Conservation (phyloP, 192 early-diverging fungal genomes). For the Coemansia sp. region DNA sequence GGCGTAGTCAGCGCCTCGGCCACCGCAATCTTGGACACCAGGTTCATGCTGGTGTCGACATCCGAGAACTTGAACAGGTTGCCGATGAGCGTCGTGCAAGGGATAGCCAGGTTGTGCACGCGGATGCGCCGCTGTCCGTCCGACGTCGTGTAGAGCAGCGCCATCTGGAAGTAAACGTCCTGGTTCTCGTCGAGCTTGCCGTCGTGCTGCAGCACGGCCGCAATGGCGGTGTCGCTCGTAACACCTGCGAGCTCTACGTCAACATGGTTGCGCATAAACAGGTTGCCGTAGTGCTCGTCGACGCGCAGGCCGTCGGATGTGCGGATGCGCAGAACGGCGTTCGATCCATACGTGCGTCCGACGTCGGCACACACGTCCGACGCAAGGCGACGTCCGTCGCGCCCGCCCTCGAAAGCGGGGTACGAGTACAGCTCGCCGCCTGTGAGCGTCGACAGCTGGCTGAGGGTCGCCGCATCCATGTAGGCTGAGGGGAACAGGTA, state of each 20-base stretch:
- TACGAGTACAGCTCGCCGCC: slow-evolving; percentile 85
- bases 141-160: slow-evolving; percentile 91
- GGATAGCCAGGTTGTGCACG: slow-evolving; percentile 81
- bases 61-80: slow-evolving; percentile 88
- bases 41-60: slow-evolving; percentile 87
- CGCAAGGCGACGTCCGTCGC: slow-evolving; percentile 69
- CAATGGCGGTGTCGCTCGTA: slow-evolving; percentile 80
- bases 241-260: slow-evolving; percentile 92
- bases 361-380: slow-evolving; percentile 71
- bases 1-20: slow-evolving; percentile 66
- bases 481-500: slow-evolving; percentile 88
- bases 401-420: slow-evolving; percentile 70
- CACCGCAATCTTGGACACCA: slow-evolving; percentile 78
- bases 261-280: slow-evolving; percentile 86
- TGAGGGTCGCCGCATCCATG: slow-evolving; percentile 83
- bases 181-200: slow-evolving; percentile 81
- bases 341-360: slow-evolving; percentile 78
- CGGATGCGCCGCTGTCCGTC: slow-evolving; percentile 85
- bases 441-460: slow-evolving; percentile 74
- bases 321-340: slow-evolving; percentile 82
- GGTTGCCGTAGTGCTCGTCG: slow-evolving; percentile 89
- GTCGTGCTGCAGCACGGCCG: slow-evolving; percentile 79
- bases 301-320: slow-evolving; percentile 86
- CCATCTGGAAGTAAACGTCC: slow-evolving; percentile 85
- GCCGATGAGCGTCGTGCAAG: slow-evolving; percentile 69